Conservation (phyloP, 257 asterid genomes). For the Jacaranda mimosifolia region DNA sequence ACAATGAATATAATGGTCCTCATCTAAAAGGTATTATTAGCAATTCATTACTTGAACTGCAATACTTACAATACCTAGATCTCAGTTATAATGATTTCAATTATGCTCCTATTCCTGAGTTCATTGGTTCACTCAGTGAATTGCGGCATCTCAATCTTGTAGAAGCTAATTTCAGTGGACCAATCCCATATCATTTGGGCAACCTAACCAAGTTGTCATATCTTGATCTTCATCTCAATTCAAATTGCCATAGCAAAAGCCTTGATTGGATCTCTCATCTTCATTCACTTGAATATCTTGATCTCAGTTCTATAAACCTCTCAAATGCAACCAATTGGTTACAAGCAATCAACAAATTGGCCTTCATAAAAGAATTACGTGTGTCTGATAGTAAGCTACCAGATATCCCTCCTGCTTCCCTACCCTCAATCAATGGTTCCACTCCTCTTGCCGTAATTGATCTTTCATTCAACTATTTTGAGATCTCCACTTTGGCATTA, state of each 20-base stretch:
- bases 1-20: background rate
- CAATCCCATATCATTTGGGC: background rate
- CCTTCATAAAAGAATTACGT: slow-evolving; percentile 1
- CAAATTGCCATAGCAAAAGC: background rate
- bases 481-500: slow-evolving; percentile 2
- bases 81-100: background rate
- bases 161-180: background rate
- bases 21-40: background rate
- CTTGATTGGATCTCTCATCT: slow-evolving; percentile 33
- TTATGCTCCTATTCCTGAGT: background rate
- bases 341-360: slow-evolving; percentile 22
- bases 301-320: slow-evolving; percentile 17
- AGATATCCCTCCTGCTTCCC: background rate
- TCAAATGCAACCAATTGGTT: slow-evolving; percentile 29
- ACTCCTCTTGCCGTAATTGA: slow-evolving; percentile 26
- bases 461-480: background rate
- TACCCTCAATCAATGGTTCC: background rate
- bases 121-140: slow-evolving; percentile 7
- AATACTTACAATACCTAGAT: background rate
- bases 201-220: slow-evolving; percentile 11
- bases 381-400: background rate
- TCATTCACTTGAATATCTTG: slow-evolving; percentile 25
- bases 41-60: slow-evolving; percentile 3
- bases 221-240: slow-evolving; percentile 17
- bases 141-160: background rate